Base-by-base conservation (phyloP, 2,329 filamentous ascomycete genomes). In the Aspergillus ochraceoroseus region DNA sequence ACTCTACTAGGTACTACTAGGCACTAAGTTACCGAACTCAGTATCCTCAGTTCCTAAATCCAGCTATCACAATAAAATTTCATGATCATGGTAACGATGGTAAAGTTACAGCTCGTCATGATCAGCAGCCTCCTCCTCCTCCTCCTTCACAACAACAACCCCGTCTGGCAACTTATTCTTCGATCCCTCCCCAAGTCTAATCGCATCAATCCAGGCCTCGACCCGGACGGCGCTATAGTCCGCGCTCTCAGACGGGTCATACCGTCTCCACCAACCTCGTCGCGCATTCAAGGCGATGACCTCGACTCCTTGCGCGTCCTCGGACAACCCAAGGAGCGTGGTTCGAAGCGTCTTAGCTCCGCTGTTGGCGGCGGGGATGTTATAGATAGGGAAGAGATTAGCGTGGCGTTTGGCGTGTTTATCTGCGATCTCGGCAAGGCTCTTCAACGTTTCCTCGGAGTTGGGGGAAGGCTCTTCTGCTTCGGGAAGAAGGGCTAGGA, bases 141-240 rank as follows among this genome's bases (percentile, higher is more conserved):
- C 53, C 13, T 61, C 61, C 38, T 66, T 67, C 4, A 39, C 65
- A 12, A 59, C 59, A 20, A 83, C 58, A 29, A 86, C 55, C 2
- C 73, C 76, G 43, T 77, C 74, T 0, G 85, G 85, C 28, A 92
- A 63, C 68, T 82, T 85, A 55, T 80, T 75, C 73, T 90, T 95
- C 44, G 76, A 69, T 2, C 87, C 85, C 59, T 96, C 90, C 37
- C 89, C 87, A 73, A 98, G 76, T 25, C 87, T 82, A 47, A 96
- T 87, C n/a, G 79, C 75, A 57, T 98, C 92, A 44, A 98, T 79
- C 87, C 90, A 98, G 47, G 71, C 70, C 68, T 95, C 87, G 19
- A 98, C 70, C 17, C 74, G 76, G 38, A 76, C 71, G 15, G 73
- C 59, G 3, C 55, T 52, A 31, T 57, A 66, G 39, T 76, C 77